phyloP scores from a whole-genome alignment of 306 rosid species.

The Trifolium dubium region DNA sequence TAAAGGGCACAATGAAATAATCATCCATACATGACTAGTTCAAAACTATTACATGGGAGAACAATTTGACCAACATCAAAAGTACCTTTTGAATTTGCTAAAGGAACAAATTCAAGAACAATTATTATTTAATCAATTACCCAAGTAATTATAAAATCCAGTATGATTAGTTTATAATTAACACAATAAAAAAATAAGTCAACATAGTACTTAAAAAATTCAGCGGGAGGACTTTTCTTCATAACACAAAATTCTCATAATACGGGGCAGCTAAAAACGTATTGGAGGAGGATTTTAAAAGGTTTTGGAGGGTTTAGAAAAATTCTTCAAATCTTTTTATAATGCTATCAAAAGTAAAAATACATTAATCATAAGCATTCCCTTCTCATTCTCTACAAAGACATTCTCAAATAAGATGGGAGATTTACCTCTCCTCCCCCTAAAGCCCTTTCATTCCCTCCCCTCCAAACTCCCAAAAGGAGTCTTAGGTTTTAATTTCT shows the following conservation, averaged over 20 bases:
- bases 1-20: constrained; percentile 31
- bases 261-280: no score
- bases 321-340: neutral
- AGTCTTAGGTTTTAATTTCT: constrained; percentile 9
- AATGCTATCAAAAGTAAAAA: neutral
- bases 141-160: neutral
- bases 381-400: neutral
- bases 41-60: constrained; percentile 19
- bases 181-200: constrained; percentile 18
- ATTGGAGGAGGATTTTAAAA: no score
- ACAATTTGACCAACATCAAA: constrained; percentile 3
- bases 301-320: neutral
- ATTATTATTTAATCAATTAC: constrained; percentile 3
- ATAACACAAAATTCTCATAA: no score
- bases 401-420: neutral
- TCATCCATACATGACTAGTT: constrained; percentile 20
- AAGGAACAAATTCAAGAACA: constrained; percentile 29
- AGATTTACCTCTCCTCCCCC: neutral
- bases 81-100: constrained; percentile 18
- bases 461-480: neutral
- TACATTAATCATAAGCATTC: neutral
- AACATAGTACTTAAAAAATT: neutral
- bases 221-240: no score
- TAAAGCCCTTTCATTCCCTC: neutral
- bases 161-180: constrained; percentile 19